Percentiles rank a stretch among this genome's conserved stretches.
Evolutionary conservation across 1,284 basidiomycete species (phyloP).

Genomic region (Cryptococcus sp.): DNA sequence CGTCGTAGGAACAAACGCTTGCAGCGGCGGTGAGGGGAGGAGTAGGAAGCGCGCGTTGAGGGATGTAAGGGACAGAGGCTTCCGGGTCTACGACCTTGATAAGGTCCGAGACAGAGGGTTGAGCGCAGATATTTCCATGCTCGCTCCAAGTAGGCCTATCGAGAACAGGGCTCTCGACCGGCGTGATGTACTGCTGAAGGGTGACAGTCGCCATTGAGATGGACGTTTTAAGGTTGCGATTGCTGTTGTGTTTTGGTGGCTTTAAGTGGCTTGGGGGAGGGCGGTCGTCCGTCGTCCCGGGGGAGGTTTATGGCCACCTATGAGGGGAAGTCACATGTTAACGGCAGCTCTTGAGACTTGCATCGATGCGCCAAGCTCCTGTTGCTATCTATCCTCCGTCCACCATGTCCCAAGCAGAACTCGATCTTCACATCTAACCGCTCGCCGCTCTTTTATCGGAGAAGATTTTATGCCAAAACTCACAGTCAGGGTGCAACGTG

Average conservation of each 20-base stretch:
- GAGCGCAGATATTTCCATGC: conserved; percentile 5
- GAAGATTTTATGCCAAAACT: conserved; percentile 11
- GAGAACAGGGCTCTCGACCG: conserved; percentile 7
- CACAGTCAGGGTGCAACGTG: conserved; percentile 43
- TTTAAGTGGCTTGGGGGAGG: conserved; percentile 11
- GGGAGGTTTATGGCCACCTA: conserved; percentile 33
- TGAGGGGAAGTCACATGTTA: neutral
- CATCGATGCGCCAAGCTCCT: no score
- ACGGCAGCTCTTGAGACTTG: no score
- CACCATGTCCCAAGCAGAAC: neutral
- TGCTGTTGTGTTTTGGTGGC: conserved; percentile 8
- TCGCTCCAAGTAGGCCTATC: conserved; percentile 6
- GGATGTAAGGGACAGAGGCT: conserved; percentile 31
- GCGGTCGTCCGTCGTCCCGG: conserved; percentile 39
- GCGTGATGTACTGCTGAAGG: conserved; percentile 19
- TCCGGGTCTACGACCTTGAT: conserved; percentile 41
- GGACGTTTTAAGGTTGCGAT: conserved; percentile 16
- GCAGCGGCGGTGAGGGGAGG: conserved; percentile 26
- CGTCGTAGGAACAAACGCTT: conserved; percentile 19
- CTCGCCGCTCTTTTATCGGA: neutral
- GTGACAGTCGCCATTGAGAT: conserved; percentile 26
- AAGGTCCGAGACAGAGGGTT: conserved; percentile 29
- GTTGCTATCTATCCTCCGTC: neutral
- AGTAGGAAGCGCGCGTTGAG: conserved; percentile 25
- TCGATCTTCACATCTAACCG: neutral